Evolutionary conservation across 1,284 basidiomycete genomes (phyloP).

Genomic region (Lentinula novae-zelandiae): DNA sequence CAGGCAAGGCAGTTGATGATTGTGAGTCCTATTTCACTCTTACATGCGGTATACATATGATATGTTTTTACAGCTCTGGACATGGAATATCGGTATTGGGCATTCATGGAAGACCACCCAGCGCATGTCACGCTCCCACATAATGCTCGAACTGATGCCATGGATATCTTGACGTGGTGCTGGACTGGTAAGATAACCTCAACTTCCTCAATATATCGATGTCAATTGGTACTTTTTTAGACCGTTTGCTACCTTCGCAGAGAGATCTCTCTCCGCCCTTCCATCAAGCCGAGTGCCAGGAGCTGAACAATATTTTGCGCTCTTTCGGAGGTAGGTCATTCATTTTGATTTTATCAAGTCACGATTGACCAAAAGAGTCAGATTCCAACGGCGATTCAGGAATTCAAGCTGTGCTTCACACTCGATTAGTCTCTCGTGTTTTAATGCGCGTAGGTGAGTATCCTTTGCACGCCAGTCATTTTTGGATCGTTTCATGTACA

Average conservation of each 20-base stretch:
- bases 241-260: slow-evolving; percentile 60
- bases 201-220: neutral
- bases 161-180: slow-evolving; percentile 70
- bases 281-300: slow-evolving; percentile 67
- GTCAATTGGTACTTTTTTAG: slow-evolving; percentile 26
- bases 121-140: slow-evolving; percentile 54
- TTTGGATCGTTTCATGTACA: neutral
- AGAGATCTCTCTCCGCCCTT: slow-evolving; percentile 58
- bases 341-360: neutral
- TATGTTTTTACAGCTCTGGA: slow-evolving; percentile 46
- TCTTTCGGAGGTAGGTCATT: slow-evolving; percentile 34
- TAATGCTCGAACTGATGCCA: slow-evolving; percentile 56
- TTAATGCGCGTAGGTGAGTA: slow-evolving; percentile 61
- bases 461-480: neutral
- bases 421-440: slow-evolving; percentile 63
- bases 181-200: slow-evolving; percentile 48
- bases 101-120: slow-evolving; percentile 70
- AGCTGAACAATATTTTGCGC: slow-evolving; percentile 58
- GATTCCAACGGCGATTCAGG: slow-evolving; percentile 34
- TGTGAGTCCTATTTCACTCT: slow-evolving; percentile 37
- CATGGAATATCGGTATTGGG: slow-evolving; percentile 72
- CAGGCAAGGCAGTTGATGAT: slow-evolving; percentile 39
- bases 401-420: slow-evolving; percentile 50
- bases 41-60: slow-evolving; percentile 14
- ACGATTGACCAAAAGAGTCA: neutral